phyloP scores from a whole-genome alignment of 148 eudicot species.

The Rhododendron henanense region DNA sequence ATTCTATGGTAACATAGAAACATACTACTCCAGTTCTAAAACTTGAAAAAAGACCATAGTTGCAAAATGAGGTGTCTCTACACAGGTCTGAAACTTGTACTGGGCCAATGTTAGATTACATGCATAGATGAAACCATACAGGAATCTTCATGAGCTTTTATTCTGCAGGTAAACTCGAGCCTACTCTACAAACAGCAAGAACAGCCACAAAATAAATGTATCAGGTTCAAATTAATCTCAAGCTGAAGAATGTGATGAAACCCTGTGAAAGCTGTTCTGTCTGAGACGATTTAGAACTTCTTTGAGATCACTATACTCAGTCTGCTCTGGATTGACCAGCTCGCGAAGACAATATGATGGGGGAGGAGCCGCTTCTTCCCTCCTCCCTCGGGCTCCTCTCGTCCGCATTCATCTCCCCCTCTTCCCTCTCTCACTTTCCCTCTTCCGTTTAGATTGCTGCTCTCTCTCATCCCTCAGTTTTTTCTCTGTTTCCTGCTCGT shows the following conservation, averaged over 20 bases:
- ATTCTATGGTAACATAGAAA: too few species aligned
- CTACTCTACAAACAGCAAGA: conserved; percentile 7
- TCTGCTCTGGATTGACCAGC: conserved; percentile 53
- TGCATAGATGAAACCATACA: conserved; percentile 2
- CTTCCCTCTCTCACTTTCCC: too few species aligned
- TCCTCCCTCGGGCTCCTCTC: too few species aligned
- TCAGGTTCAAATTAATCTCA: background rate
- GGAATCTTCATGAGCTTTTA: background rate
- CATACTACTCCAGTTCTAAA: background rate
- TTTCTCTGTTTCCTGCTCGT: too few species aligned
- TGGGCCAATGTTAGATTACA: background rate
- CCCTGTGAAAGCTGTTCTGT: background rate
- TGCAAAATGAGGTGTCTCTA: background rate
- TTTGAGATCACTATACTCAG: conserved; percentile 5
- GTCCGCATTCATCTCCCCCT: too few species aligned
- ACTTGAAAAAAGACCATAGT: background rate
- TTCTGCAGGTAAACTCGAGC: background rate
- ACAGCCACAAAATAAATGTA: background rate
- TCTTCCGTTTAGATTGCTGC: too few species aligned
- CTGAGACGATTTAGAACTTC: background rate
- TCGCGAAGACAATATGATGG: conserved; percentile 40
- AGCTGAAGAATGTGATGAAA: background rate
- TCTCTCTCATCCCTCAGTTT: too few species aligned
- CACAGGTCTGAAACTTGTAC: background rate
- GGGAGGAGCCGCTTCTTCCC: too few species aligned